These are phyloP conservation scores for Rhodotorula sp. DNA, from an alignment of 1,284 basidiomycete genomes.

Conservation along the genomic window DNA sequence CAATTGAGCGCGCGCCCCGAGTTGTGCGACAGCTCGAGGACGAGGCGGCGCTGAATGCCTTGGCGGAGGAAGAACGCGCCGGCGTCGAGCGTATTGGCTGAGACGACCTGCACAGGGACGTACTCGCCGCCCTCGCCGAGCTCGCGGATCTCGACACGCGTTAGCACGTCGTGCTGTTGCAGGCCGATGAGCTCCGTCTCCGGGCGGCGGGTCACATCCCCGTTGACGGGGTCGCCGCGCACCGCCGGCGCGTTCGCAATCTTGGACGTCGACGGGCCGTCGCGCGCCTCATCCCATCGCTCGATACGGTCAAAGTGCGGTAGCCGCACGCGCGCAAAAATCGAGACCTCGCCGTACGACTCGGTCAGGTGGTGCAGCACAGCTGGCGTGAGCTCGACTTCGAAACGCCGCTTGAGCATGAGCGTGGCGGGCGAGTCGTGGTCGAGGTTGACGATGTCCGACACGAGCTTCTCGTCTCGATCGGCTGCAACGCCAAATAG, in stretches of 20 bases:
- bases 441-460: constrained; percentile 71
- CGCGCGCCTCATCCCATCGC: constrained; percentile 85
- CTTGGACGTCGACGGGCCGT: constrained; percentile 57
- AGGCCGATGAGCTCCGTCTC: constrained; percentile 89
- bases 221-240: constrained; percentile 36
- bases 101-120: constrained; percentile 76
- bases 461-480: constrained; percentile 75
- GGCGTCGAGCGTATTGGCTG: constrained; percentile 71
- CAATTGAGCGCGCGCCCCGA: constrained; percentile 87
- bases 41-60: constrained; percentile 83
- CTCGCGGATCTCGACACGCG: constrained; percentile 83
- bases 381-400: constrained; percentile 71
- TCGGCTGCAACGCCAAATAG: constrained; percentile 67
- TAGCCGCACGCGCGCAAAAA: constrained; percentile 77
- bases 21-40: constrained; percentile 75
- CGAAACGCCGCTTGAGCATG: constrained; percentile 76
- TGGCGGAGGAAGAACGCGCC: constrained; percentile 88
- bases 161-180: constrained; percentile 84
- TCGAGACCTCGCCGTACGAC: constrained; percentile 79
- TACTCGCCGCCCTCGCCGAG: constrained; percentile 83
- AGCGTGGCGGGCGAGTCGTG: constrained; percentile 70
- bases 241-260: constrained; percentile 20
- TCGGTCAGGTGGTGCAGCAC: constrained; percentile 70
- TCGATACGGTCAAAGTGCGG: constrained; percentile 84
- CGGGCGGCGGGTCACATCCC: constrained; percentile 71